Base-by-base conservation (phyloP, 2,329 filamentous ascomycete genomes). In the Penicillium brasilianum region DNA sequence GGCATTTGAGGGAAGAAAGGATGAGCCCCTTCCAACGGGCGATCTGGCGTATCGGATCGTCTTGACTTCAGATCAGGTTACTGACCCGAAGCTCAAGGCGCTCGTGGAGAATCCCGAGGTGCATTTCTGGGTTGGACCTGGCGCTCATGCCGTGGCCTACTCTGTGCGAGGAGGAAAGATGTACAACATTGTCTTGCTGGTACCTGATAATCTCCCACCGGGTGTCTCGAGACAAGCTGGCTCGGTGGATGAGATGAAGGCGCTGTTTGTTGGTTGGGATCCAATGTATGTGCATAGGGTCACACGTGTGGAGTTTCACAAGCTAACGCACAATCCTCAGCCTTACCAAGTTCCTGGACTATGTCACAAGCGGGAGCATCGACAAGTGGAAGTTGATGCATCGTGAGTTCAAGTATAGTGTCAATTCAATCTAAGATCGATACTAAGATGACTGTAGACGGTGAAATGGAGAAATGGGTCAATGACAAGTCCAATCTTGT, bases 331-430 rank as follows among this genome's bases (percentile, higher is more conserved):
- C 13, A 43, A 3, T 9, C 13, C 30, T n/a, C 46, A 74, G 72
- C 9, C 54, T 74, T 22, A 81, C 74, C 22, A 70, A 72, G 16
- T 79, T 84, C 50, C 71, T 84, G 13, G 74, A 76, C 3, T 80
- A 82, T 46, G 87, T 90, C 0, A 81, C 84, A 28, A 54, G 9
- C 16, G 51, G 36, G 39, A 80, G 75, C 1, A 86, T 90, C 0
- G 83, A 87, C 41, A 91, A 90, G 72, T 91, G 89, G 89, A 88
- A 87, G 70, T 72, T 91, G 36, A 72, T 90, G 85, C 82, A 85
- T 44, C 68, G 66, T 63, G 36, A 49, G 60, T 50, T 28, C 7
- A 22, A 25, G 1, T n/a, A 11, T 13, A 46, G 4, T 16, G 16
- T 16, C 2, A 16, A 32, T 11, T 22, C 18, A 11, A 8, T 1